A percentile compares a stretch with the other conserved stretches of the same genome.
Evolutionary conservation across 1,139 yeast genomes (phyloP).

Genomic region (Groenewaldozyma sp.): DNA sequence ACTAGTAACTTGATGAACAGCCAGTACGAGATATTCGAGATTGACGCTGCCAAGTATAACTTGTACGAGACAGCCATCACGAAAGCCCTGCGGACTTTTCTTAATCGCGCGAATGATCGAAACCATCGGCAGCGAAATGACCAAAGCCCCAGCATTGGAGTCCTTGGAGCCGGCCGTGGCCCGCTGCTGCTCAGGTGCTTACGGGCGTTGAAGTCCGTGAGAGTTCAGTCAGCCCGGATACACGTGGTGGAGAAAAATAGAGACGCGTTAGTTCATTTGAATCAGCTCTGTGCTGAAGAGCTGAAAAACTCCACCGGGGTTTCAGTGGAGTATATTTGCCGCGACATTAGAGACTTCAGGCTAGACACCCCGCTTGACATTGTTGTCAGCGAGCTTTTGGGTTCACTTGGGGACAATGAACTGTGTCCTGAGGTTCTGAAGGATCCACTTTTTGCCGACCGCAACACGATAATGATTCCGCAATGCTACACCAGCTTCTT

Average conservation of each 20-base stretch:
- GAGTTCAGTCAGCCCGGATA: constrained; percentile 29
- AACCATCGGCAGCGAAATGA: constrained; percentile 12
- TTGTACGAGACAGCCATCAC: constrained; percentile 59
- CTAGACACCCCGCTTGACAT: constrained; percentile 35
- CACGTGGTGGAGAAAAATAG: constrained; percentile 66
- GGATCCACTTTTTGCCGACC: constrained; percentile 24
- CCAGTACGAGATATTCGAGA: constrained; percentile 62
- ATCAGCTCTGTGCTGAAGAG: constrained; percentile 18
- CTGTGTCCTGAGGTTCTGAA: constrained; percentile 69
- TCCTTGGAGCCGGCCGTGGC: constrained; percentile 86
- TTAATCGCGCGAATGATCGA: too few species aligned
- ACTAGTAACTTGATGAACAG: constrained; percentile 44
- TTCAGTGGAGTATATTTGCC: constrained; percentile 36
- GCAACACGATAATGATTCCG: constrained; percentile 51
- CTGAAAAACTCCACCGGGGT: constrained; percentile 35
- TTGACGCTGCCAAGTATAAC: constrained; percentile 57
- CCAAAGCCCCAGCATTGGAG: constrained; percentile 34
- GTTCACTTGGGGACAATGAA: constrained; percentile 91
- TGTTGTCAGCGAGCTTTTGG: constrained; percentile 71
- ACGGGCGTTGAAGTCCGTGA: constrained; percentile 33
- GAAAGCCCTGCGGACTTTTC: constrained; percentile 37
- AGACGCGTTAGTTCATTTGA: constrained; percentile 41
- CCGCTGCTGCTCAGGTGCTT: constrained; percentile 54
- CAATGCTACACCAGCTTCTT: constrained; percentile 47
- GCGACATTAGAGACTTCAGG: constrained; percentile 51